phyloP scores from a whole-genome alignment of 768 basidiomycete species.

The Hericium erinaceus region DNA sequence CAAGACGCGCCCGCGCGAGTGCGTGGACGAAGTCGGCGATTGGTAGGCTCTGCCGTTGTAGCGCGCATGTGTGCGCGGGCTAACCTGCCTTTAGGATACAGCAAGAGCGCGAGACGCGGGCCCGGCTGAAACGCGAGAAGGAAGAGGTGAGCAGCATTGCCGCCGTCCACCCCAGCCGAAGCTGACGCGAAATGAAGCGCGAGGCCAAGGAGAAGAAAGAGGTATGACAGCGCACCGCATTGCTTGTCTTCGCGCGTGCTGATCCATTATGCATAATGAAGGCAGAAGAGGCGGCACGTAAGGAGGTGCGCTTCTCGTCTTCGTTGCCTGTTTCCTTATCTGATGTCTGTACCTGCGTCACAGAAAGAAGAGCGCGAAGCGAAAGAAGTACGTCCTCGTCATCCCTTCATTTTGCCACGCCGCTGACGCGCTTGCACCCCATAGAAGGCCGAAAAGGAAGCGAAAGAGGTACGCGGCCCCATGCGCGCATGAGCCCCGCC shows the following conservation, averaged over 20 bases:
- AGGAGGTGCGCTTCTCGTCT: conserved; percentile 36
- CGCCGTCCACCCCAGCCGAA: neutral
- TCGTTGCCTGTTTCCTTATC: neutral
- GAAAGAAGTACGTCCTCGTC: conserved; percentile 9
- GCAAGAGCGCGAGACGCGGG: conserved; percentile 75
- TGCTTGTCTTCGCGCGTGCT: neutral
- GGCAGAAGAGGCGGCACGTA: conserved; percentile 55
- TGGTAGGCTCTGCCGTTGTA: conserved; percentile 38
- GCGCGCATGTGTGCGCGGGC: neutral
- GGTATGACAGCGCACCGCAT: conserved; percentile 21
- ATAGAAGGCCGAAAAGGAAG: conserved; percentile 12
- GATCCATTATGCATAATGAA: conserved; percentile 13
- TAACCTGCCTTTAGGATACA: conserved; percentile 33
- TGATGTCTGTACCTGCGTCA: neutral
- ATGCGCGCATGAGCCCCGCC: neutral
- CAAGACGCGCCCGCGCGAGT: conserved; percentile 82
- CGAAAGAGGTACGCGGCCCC: conserved; percentile 8
- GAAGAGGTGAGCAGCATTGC: conserved; percentile 33
- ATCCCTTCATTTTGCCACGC: neutral
- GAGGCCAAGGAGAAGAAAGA: conserved; percentile 78
- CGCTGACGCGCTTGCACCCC: conserved; percentile 2
- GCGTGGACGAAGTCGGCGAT: conserved; percentile 67
- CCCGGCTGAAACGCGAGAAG: conserved; percentile 77
- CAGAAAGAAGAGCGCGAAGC: conserved; percentile 12
- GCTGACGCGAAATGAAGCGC: conserved; percentile 33